Evolutionary conservation across 192 early-diverging fungal species (phyloP).

Genomic region (Glomus cerebriforme): DNA sequence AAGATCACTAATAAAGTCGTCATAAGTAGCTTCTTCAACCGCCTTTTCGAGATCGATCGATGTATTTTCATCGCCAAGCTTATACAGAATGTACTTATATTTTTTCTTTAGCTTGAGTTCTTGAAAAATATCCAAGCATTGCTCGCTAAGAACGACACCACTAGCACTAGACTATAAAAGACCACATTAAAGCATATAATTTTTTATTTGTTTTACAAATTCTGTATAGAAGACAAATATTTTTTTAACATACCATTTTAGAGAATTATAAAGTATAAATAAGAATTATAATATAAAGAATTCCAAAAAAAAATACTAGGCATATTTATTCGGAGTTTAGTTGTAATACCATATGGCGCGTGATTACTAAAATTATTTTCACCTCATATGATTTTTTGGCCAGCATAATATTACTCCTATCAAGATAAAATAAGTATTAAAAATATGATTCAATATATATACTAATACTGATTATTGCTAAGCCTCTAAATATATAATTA

Average conservation of each 20-base stretch:
- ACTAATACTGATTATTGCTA: no score
- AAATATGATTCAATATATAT: no score
- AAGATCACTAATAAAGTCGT: slow-evolving; percentile 66
- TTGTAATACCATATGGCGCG: no score
- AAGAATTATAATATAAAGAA: no score
- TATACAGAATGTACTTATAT: slow-evolving; percentile 81
- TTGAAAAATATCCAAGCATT: slow-evolving; percentile 66
- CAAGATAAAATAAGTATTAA: no score
- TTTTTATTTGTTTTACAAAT: neutral
- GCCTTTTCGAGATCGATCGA: slow-evolving; percentile 70
- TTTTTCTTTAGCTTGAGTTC: slow-evolving; percentile 75
- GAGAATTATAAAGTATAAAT: neutral
- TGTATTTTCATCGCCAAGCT: slow-evolving; percentile 68
- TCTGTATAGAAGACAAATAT: neutral
- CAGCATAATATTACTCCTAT: no score
- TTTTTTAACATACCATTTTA: neutral
- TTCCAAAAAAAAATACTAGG: no score
- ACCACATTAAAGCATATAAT: neutral
- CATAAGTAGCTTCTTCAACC: slow-evolving; percentile 55
- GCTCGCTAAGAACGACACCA: slow-evolving; percentile 70
- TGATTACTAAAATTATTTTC: no score
- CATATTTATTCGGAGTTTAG: no score
- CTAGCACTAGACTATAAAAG: slow-evolving; percentile 58
- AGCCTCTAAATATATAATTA: no score
- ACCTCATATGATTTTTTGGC: no score